phyloP scores from a whole-genome alignment of 2,329 filamentous ascomycete species.

The Stenocarpella maydis region DNA sequence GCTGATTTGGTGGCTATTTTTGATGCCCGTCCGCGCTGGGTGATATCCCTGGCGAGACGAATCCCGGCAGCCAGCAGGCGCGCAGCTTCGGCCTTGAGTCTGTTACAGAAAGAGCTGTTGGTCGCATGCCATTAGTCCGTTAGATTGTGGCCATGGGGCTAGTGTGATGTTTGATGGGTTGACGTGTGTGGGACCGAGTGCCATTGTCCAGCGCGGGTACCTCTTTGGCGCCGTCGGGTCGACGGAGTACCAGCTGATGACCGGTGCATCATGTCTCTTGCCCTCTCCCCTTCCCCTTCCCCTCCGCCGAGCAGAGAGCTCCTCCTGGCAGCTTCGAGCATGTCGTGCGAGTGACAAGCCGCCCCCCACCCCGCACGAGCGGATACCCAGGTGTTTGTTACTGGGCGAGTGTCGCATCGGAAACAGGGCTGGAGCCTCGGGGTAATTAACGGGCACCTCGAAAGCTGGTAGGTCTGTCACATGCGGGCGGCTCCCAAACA shows the following conservation, averaged over 20 bases:
- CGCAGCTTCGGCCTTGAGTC: slow-evolving; percentile 18
- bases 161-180: slow-evolving; percentile 11
- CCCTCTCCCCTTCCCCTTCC: slow-evolving; percentile 9
- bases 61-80: slow-evolving; percentile 6
- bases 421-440: slow-evolving; percentile 9
- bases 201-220: slow-evolving; percentile 18
- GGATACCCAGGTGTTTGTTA: slow-evolving; percentile 16
- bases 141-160: slow-evolving; percentile 11
- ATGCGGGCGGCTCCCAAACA: slow-evolving; percentile 10
- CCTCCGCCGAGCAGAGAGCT: slow-evolving; percentile 6
- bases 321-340: slow-evolving; percentile 7
- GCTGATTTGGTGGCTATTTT: slow-evolving; percentile 27
- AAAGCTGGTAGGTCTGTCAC: slow-evolving; percentile 17
- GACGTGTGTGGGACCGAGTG: neutral
- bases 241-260: slow-evolving; percentile 18
- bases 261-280: slow-evolving; percentile 21
- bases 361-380: slow-evolving; percentile 3
- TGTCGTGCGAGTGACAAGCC: slow-evolving; percentile 2
- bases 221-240: neutral
- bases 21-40: slow-evolving; percentile 8
- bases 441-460: slow-evolving; percentile 21
- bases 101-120: slow-evolving; percentile 28
- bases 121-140: slow-evolving; percentile 20
- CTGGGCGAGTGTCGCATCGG: slow-evolving; percentile 13
- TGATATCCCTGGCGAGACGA: slow-evolving; percentile 1